Conservation (phyloP, 495 filamentous ascomycete genomes). For the Daldinia loculata region DNA sequence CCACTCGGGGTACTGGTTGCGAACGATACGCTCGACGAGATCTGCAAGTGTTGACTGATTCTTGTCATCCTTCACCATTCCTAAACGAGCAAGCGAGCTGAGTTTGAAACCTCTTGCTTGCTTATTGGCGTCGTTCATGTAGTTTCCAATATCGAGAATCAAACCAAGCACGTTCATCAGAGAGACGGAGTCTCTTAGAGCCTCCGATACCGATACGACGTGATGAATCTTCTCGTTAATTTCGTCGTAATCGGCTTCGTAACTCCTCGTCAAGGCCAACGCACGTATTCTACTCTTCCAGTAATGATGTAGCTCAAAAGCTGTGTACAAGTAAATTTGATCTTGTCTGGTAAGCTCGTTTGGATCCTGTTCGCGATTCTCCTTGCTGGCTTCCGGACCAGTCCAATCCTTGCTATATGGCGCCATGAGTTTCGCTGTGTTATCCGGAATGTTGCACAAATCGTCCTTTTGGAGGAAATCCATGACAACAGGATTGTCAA, state of each 20-base stretch:
- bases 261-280: slow-evolving; percentile 82
- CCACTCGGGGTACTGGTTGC: slow-evolving; percentile 96
- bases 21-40: slow-evolving; percentile 95
- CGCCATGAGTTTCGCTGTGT: slow-evolving; percentile 86
- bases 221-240: slow-evolving; percentile 81
- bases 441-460: slow-evolving; percentile 90
- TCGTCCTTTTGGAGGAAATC: slow-evolving; percentile 94
- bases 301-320: slow-evolving; percentile 96
- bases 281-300: slow-evolving; percentile 98
- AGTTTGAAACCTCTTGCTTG: slow-evolving; percentile 98
- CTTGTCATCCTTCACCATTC: slow-evolving; percentile 99
- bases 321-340: slow-evolving; percentile 91
- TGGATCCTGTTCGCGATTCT: slow-evolving; percentile 87
- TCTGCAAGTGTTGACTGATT: slow-evolving; percentile 97
- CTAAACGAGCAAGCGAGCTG: slow-evolving; percentile 89
- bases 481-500: slow-evolving; percentile 96
- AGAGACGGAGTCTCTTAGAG: slow-evolving; percentile 85
- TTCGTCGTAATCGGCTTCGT: slow-evolving; percentile 90
- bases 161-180: slow-evolving; percentile 95
- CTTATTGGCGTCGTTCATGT: slow-evolving; percentile 99
- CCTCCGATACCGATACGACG: slow-evolving; percentile 86
- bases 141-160: slow-evolving; percentile 97
- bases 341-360: slow-evolving; percentile 90
- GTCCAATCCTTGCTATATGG: slow-evolving; percentile 98
- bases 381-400: slow-evolving; percentile 80